These are phyloP conservation scores for Platanthera guangdongensis DNA, from an alignment of 106 monocot genomes.

Conservation along the genomic window DNA sequence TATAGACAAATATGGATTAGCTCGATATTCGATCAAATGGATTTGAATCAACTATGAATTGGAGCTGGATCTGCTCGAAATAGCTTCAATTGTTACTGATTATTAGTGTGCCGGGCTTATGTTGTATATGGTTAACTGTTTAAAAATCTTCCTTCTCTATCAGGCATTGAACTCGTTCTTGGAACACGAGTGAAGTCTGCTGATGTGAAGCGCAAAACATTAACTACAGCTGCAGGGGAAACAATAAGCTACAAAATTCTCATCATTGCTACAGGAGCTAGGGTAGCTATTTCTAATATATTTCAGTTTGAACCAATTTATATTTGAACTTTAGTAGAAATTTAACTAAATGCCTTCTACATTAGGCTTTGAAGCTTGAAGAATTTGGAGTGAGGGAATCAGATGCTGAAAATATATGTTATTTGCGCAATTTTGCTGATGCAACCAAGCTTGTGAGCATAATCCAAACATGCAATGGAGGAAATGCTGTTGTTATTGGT, in stretches of 20 bases:
- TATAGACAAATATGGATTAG: too few relatives aligned
- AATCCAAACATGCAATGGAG: slow-evolving; percentile 56
- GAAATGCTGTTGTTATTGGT: slow-evolving; percentile 88
- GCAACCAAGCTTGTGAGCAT: slow-evolving; percentile 66
- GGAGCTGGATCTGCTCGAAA: too few relatives aligned
- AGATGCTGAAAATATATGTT: slow-evolving; percentile 87
- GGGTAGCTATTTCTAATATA: slow-evolving; percentile 36
- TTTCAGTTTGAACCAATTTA: neutral
- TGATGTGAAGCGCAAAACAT: slow-evolving; percentile 74
- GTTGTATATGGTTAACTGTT: neutral
- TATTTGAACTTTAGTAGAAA: neutral
- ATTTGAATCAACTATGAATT: too few relatives aligned
- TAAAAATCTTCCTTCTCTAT: neutral
- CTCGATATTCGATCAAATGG: too few relatives aligned
- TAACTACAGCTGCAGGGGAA: slow-evolving; percentile 71
- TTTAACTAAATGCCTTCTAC: neutral
- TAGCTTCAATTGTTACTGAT: too few relatives aligned
- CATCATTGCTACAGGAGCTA: slow-evolving; percentile 93
- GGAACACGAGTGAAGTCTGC: slow-evolving; percentile 77
- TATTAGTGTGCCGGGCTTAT: neutral
- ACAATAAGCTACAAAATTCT: slow-evolving; percentile 90
- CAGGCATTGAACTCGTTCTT: slow-evolving; percentile 93
- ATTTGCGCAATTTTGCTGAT: slow-evolving; percentile 81
- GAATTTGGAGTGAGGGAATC: slow-evolving; percentile 83
- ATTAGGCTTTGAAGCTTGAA: slow-evolving; percentile 87